These are phyloP conservation scores for Tuber umbilicatum DNA, from an alignment of 495 filamentous ascomycete species.

Conservation along the genomic window DNA sequence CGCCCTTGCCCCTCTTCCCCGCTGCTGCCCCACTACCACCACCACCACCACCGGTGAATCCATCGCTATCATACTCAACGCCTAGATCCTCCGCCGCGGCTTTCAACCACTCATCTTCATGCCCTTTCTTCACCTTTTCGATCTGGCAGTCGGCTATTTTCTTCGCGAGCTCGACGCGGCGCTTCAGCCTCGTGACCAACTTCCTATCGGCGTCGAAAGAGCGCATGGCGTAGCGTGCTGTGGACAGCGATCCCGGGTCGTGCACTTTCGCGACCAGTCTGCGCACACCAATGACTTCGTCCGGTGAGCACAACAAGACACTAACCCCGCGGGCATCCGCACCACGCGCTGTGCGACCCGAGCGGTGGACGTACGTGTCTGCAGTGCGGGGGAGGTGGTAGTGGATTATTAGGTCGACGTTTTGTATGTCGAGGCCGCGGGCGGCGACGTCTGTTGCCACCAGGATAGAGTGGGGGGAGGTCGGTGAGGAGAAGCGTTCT, in stretches of 20 bases:
- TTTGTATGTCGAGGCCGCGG: slow-evolving; percentile 89
- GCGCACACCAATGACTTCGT: slow-evolving; percentile 77
- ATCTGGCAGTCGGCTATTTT: slow-evolving; percentile 72
- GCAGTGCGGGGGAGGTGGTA: slow-evolving; percentile 91
- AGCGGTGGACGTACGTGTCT: slow-evolving; percentile 91
- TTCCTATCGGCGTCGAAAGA: slow-evolving; percentile 74
- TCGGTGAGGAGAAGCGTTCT: slow-evolving; percentile 71
- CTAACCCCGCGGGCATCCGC: slow-evolving; percentile 61
- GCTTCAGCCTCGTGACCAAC: slow-evolving; percentile 65
- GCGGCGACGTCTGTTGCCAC: slow-evolving; percentile 94
- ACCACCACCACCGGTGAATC: slow-evolving; percentile 28
- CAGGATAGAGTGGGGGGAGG: slow-evolving; percentile 59
- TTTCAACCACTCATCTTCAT: slow-evolving; percentile 77
- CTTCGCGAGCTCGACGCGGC: slow-evolving; percentile 68
- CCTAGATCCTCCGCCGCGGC: slow-evolving; percentile 87
- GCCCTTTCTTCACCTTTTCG: slow-evolving; percentile 76
- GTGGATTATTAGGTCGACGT: slow-evolving; percentile 79
- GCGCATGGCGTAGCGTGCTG: slow-evolving; percentile 48
- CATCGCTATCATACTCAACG: slow-evolving; percentile 85
- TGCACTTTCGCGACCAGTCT: slow-evolving; percentile 85
- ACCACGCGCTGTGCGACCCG: slow-evolving; percentile 87
- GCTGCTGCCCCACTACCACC: slow-evolving; percentile 37
- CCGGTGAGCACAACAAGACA: slow-evolving; percentile 81
- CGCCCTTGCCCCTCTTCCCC: slow-evolving; percentile 58
- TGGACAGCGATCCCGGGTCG: slow-evolving; percentile 41